phyloP scores from a whole-genome alignment of 2,329 filamentous ascomycete genomes.

The Aspergillus luchuensis region DNA sequence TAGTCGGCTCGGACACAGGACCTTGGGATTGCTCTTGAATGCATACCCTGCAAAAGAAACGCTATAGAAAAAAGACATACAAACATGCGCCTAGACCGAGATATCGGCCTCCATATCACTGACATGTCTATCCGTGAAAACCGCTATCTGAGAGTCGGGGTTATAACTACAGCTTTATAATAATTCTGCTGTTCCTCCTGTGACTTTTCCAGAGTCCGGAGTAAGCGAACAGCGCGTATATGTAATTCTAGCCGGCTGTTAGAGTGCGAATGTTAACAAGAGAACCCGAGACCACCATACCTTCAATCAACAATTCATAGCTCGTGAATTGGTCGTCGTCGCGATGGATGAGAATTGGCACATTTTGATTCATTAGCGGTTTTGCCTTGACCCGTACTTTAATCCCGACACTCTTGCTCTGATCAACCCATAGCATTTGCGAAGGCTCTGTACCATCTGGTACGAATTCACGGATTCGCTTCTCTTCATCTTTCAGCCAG shows the following conservation, averaged over 20 bases:
- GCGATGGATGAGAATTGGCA: slow-evolving; percentile 57
- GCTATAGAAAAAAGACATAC: not conserved
- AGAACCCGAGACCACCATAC: slow-evolving; percentile 47
- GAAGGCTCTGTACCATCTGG: slow-evolving; percentile 28
- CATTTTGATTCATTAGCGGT: slow-evolving; percentile 43
- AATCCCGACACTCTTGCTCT: slow-evolving; percentile 65
- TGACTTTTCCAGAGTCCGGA: slow-evolving; percentile 67
- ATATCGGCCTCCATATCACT: not conserved
- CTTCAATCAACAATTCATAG: slow-evolving; percentile 72
- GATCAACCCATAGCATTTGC: slow-evolving; percentile 69
- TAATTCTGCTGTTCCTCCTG: slow-evolving; percentile 60
- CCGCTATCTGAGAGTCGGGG: slow-evolving; percentile 9
- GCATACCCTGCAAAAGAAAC: not conserved
- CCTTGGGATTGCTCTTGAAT: not conserved
- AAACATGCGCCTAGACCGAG: not conserved
- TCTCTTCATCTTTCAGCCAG: slow-evolving; percentile 62
- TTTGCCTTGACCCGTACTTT: slow-evolving; percentile 65
- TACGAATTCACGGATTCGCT: not conserved
- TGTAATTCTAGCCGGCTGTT: slow-evolving; percentile 59
- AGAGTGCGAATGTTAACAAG: not conserved
- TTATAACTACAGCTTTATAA: slow-evolving; percentile 61
- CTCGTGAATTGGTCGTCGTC: slow-evolving; percentile 68
- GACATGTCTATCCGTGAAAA: not conserved
- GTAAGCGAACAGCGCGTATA: slow-evolving; percentile 63
- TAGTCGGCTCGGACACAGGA: not conserved